phyloP scores from a whole-genome alignment of 2,329 filamentous ascomycete species.

The Chalaropsis thielavioides region DNA sequence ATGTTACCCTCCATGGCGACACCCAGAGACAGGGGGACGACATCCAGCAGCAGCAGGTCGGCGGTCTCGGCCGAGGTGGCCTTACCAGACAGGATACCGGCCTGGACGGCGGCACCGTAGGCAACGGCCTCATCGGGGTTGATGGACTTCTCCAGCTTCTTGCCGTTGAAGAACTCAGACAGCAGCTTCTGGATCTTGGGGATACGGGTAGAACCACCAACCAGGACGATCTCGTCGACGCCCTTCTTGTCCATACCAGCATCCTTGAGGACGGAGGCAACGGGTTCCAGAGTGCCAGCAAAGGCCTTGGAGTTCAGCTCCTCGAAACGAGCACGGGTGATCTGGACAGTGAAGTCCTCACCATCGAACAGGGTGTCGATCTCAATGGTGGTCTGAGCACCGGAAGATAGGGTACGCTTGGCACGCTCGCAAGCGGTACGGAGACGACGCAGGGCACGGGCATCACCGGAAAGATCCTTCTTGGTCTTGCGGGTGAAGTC shows the following conservation, averaged over 20 bases:
- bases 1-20: constrained; percentile 99
- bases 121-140: constrained; percentile 99
- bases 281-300: constrained; percentile 82
- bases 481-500: constrained; percentile 78
- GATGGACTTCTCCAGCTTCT: constrained; percentile 99
- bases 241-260: constrained; percentile 72
- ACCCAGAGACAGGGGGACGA: constrained; percentile 90
- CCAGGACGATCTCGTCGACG: constrained; percentile 97
- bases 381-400: constrained; percentile 93
- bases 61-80: constrained; percentile 87
- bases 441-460: constrained; percentile 88
- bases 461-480: constrained; percentile 64
- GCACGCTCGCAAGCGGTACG: constrained; percentile 98
- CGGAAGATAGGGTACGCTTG: constrained; percentile 96
- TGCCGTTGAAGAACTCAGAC: constrained; percentile 97
- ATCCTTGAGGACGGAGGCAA: constrained; percentile 94
- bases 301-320: constrained; percentile 95
- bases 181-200: constrained; percentile 98
- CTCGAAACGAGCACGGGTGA: constrained; percentile 98
- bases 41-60: constrained; percentile 90
- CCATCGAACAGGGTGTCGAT: constrained; percentile 98
- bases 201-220: constrained; percentile 98
- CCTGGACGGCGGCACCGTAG: constrained; percentile 96
- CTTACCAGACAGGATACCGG: constrained; percentile 96
- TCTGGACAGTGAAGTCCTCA: constrained; percentile 91